A percentile compares a stretch with the other conserved stretches of the same genome.
These are phyloP conservation scores for Citrus sp. DNA, from an alignment of 345 rosid species.

Conservation along the genomic window DNA sequence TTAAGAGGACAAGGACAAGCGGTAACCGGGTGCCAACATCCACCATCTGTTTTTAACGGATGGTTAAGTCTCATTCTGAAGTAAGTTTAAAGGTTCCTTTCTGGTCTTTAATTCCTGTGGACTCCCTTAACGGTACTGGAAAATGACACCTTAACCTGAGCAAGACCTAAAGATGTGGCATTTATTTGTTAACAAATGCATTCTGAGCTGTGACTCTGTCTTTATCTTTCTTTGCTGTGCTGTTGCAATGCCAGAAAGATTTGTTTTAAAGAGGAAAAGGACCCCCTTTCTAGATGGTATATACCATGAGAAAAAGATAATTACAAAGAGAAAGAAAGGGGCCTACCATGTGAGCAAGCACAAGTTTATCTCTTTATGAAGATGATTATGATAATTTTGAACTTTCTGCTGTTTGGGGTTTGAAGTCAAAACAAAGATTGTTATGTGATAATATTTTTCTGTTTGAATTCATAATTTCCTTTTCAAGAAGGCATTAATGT, in stretches of 20 bases:
- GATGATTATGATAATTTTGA: constrained; percentile 17
- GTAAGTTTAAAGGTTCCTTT: not conserved
- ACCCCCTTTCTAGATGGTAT: not conserved
- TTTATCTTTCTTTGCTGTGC: not conserved
- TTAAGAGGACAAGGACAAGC: not conserved
- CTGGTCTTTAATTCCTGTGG: not conserved
- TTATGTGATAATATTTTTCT: constrained; percentile 3
- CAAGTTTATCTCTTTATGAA: not conserved
- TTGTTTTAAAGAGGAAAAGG: not conserved
- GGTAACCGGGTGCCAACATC: not conserved
- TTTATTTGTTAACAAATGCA: not conserved
- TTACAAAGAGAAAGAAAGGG: not conserved
- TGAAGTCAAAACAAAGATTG: constrained; percentile 26
- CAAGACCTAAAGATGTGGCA: not conserved
- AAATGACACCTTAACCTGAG: not conserved
- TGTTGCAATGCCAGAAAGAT: not conserved
- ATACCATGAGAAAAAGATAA: not conserved
- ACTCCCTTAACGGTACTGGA: not conserved
- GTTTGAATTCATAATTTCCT: constrained; percentile 14
- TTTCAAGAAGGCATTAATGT: not conserved
- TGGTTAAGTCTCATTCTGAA: not conserved
- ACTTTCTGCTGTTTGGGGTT: constrained; percentile 5
- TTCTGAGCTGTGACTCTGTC: not conserved
- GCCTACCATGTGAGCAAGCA: constrained; percentile 31
- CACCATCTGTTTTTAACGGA: not conserved